Evolutionary conservation across 176 grass and related monocot genomes (phyloP), one percentile per base, ranked within the genome.

Genomic region (Oryza brachyantha): DNA sequence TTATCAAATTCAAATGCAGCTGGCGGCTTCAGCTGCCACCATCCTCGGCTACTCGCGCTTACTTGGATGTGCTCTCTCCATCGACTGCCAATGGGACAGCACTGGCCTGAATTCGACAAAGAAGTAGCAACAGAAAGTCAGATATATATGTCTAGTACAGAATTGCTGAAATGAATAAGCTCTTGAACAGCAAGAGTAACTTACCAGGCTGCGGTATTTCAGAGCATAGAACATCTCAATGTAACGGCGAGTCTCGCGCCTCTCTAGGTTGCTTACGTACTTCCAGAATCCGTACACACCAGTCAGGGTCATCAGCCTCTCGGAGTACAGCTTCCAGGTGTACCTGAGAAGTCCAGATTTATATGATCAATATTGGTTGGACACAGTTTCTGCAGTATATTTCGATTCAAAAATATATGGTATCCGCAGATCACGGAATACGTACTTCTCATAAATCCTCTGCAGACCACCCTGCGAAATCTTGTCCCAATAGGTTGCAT

Each of bases 251-350:
- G 92, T 97, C 87, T 97, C 95, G 0, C 92, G 91, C 83, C 95
- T 94, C 77, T 97, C 95, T 0, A 97, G 85, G 85, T 97, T 97
- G 59, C 79, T 94, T 29, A 97, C 95, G 8, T 92, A 94, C 82
- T 97, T 97, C 95, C 95, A 97, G 79, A 97, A 97, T 14, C 95
- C 95, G 0, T 97, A 97, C 0, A 97, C 95, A 78, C 92, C 95
- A 19, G 95, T 90, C 80, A 97, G 74, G 58, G 95, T 94, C 95
- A 97, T 97, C 83, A 97, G 82, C 87, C 95, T 97, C 87, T 97
- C 95, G 0, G 95, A 94, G 83, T 97, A 97, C 46, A 97, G 84
- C 95, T 97, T 97, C 95, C 95, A 97, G 60, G 95, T 97, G 85
- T 97, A 97, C 86, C 93, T 97, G 62, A 55, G 19, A 14, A 78